A percentile compares a stretch with the other conserved stretches of the same genome.
phyloP scores from a whole-genome alignment of 305 asterid species.

The Petunia hybrid region DNA sequence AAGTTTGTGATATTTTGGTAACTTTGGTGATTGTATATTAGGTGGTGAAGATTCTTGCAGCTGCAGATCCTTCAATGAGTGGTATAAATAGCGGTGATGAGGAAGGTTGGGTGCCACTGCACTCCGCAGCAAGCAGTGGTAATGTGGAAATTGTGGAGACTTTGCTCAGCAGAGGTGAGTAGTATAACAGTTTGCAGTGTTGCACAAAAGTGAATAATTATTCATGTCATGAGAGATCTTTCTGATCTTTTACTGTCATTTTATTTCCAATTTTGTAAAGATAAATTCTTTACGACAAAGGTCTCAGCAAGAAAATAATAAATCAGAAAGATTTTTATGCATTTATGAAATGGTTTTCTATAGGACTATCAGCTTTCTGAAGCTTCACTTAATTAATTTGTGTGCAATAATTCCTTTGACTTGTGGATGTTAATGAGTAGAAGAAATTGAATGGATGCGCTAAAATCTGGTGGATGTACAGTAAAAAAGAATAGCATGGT shows the following conservation, averaged over 20 bases:
- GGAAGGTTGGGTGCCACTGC: conserved; percentile 96
- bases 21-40: conserved; percentile 44
- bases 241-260: too few species aligned
- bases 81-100: conserved; percentile 73
- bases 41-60: conserved; percentile 77
- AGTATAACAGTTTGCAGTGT: not conserved
- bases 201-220: not conserved
- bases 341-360: not conserved
- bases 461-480: not conserved
- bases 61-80: conserved; percentile 57
- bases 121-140: conserved; percentile 92
- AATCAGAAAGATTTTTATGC: not conserved
- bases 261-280: too few species aligned
- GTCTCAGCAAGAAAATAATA: not conserved
- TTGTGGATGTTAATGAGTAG: not conserved
- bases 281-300: not conserved
- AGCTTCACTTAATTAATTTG: not conserved
- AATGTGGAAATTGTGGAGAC: conserved; percentile 67
- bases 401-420: not conserved
- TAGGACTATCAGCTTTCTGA: not conserved
- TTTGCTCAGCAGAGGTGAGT: conserved; percentile 63
- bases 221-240: not conserved
- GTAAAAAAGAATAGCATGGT: not conserved
- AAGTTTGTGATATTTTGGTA: not conserved
- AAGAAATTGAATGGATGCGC: conserved; percentile 18